Evolutionary conservation across 768 basidiomycete species (phyloP), one percentile per base, ranked within the genome.

Genomic region (Trametes cingulata): DNA sequence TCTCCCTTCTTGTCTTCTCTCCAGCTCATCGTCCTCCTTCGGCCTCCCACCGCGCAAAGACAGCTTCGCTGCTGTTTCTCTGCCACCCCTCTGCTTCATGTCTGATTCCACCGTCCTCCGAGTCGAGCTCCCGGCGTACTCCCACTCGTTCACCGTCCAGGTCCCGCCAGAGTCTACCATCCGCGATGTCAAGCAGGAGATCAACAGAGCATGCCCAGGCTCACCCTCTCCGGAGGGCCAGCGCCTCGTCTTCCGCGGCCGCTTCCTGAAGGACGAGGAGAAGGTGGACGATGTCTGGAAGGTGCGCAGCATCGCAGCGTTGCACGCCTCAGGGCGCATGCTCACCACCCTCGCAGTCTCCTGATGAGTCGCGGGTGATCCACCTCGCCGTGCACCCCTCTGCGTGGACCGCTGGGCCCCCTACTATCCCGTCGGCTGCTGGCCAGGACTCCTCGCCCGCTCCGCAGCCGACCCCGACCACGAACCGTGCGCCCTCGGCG

Each of bases 381-480:
- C 91, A 91, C 73, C 78, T 93, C 20, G 86, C 89, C 14, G 90
- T 93, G n/a, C 86, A 87, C 68, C 87, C 88, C 22, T 87, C 87
- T 25, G 87, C 87, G 53, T 93, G 91, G 91, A 78, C 79, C 40
- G 73, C 78, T 22, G 62, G 73, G 13, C 86, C 87, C 25, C 86
- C 83, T 13, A 73, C 71, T 39, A 62, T 69, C 29, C 63, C 71
- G 0, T 55, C 70, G 0, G 15, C 29, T 27, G 1, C 36, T 9
- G n/a, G n/a, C n/a, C 29, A 33, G 0, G 25, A 27, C 0, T 25
- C 50, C 1, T 39, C 36, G 27, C 29, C 45, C 15, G 42, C 68
- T 42, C 50, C 56, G 3, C 41, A 22, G 17, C 19, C 57, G 19
- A 29, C 22, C n/a, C 29, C 25, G 22, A 43, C 58, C 33, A 37